Conservation (phyloP, 805 yeast genomes). For the Cyberlindnera maritima region DNA sequence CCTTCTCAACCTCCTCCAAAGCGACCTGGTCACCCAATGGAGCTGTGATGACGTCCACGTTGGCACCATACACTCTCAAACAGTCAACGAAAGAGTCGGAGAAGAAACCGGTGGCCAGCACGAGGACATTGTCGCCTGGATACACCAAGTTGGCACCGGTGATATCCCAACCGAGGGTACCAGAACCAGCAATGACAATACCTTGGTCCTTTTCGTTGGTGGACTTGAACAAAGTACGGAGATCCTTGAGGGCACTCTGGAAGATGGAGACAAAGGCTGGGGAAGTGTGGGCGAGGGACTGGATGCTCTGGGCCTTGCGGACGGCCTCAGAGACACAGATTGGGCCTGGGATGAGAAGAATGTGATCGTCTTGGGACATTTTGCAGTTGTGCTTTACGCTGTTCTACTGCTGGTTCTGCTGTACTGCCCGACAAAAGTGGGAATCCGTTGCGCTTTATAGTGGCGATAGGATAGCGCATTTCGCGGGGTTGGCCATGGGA, state of each 20-base stretch:
- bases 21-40: constrained; percentile 72
- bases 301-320: constrained; percentile 74
- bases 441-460: constrained; percentile 5
- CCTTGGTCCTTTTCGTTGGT: constrained; percentile 69
- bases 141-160: constrained; percentile 72
- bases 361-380: constrained; percentile 13
- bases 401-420: background rate
- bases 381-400: background rate
- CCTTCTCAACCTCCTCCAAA: constrained; percentile 49
- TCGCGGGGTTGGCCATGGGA: constrained; percentile 5
- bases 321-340: constrained; percentile 81
- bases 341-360: constrained; percentile 80
- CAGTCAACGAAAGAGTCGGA: constrained; percentile 80
- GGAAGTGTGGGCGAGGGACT: constrained; percentile 86
- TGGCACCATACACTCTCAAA: constrained; percentile 66
- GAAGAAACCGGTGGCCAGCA: constrained; percentile 88
- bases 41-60: constrained; percentile 72
- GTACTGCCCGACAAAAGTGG: background rate
- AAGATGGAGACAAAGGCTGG: constrained; percentile 78
- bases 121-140: constrained; percentile 69
- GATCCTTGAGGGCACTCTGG: constrained; percentile 61
- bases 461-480: background rate
- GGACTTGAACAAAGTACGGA: constrained; percentile 74
- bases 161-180: constrained; percentile 94
- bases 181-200: constrained; percentile 82